Base-by-base conservation (phyloP, 495 filamentous ascomycete species). In the Penicillium nucicola region DNA sequence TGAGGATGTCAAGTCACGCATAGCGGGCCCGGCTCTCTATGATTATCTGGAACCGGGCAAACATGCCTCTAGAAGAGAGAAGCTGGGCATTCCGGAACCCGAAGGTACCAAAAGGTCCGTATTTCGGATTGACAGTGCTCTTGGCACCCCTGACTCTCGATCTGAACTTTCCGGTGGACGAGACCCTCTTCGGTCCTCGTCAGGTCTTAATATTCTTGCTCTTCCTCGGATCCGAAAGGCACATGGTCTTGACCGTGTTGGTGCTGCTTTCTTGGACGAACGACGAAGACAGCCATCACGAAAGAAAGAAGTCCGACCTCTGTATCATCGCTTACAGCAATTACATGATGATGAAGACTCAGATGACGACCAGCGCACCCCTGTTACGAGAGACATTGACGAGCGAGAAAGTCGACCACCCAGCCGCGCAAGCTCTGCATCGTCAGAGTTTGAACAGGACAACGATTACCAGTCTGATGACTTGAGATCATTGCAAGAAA, bases 11-110 rank as follows among this genome's bases (percentile, higher is more conserved):
- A 88, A 89, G 61, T 87, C 84, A 46, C 85, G 90, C 50, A 84
- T 97, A 34, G 88, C 85, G 11, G 86, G 84, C 3, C 88, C 89
- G 1, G 79, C 83, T n/a, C 67, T 99, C 30, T 90, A 88, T 61
- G 81, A 91, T 30, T 88, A 84, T 66, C 81, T 99, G 35, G 88
- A 96, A 54, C 90, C 93, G 3, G 80, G 79, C 45, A 85, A 87
- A 41, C 90, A 92, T 66, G 72, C 77, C 25, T 68, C 80, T 12
- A 96, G 87, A 65, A 80, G 91, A 33, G 82, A 86, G 50, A 87
- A 79, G 58, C 71, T 92, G 2, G 89, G 92, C 34, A 84, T 97
- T 55, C 66, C 82, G 9, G 86, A 89, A 57, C 85, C 86, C 2
- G 76, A 78, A 37, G 82, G 80, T 13, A 72, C 72, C 10, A 77